Evolutionary conservation across 164 flowering plant genomes (phyloP), one percentile per base, ranked within the genome.

Genomic region (Amborella trichopoda): DNA sequence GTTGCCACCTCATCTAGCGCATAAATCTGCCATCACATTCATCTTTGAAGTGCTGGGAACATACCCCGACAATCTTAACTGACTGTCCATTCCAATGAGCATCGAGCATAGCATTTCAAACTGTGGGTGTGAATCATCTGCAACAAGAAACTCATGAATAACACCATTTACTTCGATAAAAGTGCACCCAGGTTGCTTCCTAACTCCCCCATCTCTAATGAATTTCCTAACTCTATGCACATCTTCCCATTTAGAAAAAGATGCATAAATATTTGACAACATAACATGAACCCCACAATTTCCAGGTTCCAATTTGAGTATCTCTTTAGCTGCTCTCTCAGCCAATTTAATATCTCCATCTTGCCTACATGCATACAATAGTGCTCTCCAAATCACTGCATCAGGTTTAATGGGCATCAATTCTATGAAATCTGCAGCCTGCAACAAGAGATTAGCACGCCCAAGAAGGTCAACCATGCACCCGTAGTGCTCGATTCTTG

Each of bases 351-450:
- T 40, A 33, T 63, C 52, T 24, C 59, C 50, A 36, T 60, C 44
- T 40, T 19, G 45, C 44, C 43, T 36, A 28, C 60, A 68, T 8
- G 68, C 54, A 59, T 59, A 68, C 16, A 68, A 62, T 42, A 68
- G 36, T 1, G 68, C 48, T 33, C 65, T 41, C 72, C 72, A 68
- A 26, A 63, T 60, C 41, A 60, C 68, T 3, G 41, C 72, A 56
- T 68, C 72, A 16, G 72, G 72, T 47, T 55, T 44, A 40, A 59
- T 49, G 26, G 72, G 65, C 54, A 68, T 52, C 22, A 28, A 17
- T 21, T 38, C 53, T 21, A 68, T 22, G 44, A 68, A 49, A 26
- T 45, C 47, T 56, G 45, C 40, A 1, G 68, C 68, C 40, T 63
- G 62, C 10, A 17, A 21, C 48, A 68, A 46, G 37, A 46, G 62